These are phyloP conservation scores for Tetragonia tetragonoides DNA, from an alignment of 148 eudicot genomes.

Conservation along the genomic window DNA sequence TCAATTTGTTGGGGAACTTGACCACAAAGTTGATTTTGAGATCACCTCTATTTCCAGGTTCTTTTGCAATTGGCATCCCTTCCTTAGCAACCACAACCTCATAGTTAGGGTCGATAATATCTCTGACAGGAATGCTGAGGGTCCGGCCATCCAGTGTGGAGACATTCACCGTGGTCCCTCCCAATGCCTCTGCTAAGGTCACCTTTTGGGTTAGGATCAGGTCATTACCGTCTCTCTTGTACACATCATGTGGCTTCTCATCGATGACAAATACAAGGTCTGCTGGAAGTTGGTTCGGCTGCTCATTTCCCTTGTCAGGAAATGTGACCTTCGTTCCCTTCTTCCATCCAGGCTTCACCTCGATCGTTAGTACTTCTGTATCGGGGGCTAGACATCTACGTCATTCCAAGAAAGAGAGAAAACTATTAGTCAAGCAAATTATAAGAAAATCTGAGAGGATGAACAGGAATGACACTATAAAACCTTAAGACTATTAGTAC, in stretches of 20 bases:
- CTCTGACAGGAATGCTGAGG: constrained; percentile 48
- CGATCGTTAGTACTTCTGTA: constrained; percentile 61
- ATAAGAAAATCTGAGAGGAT: neutral
- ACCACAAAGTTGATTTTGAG: constrained; percentile 61
- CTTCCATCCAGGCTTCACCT: constrained; percentile 88
- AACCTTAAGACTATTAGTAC: no score
- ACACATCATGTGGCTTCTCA: constrained; percentile 67
- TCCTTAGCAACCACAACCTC: constrained; percentile 53
- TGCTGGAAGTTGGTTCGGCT: constrained; percentile 68
- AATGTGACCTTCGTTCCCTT: constrained; percentile 93
- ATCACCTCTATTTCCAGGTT: constrained; percentile 56
- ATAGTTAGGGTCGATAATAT: constrained; percentile 58
- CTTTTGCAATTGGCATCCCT: constrained; percentile 75
- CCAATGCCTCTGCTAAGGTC: constrained; percentile 64
- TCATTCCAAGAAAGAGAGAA: constrained; percentile 4
- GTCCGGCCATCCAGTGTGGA: constrained; percentile 56
- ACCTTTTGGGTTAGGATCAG: constrained; percentile 45
- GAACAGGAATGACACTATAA: neutral
- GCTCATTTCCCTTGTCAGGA: constrained; percentile 77
- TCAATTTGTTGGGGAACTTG: constrained; percentile 50
- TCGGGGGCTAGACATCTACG: constrained; percentile 46
- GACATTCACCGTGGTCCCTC: constrained; percentile 50
- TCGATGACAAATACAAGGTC: constrained; percentile 83
- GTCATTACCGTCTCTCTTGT: constrained; percentile 69
- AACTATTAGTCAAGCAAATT: neutral